Percentiles rank a stretch among this genome's conserved stretches.
Evolutionary conservation across 129 eudicot species (phyloP).

Genomic region (Gnaphalium uliginosum): DNA sequence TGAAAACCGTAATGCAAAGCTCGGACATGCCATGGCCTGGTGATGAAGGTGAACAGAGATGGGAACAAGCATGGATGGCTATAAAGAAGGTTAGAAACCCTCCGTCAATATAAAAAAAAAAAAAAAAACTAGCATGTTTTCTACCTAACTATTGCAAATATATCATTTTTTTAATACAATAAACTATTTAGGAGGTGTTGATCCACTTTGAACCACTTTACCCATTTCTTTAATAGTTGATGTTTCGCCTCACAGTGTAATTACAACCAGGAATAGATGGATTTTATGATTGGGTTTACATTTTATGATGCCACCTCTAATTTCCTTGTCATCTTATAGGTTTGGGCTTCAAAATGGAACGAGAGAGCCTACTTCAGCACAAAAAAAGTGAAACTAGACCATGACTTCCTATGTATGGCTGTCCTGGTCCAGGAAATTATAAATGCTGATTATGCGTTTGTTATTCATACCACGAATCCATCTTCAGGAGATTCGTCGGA

Average conservation of each 20-base stretch:
- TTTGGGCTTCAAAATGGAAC: slow-evolving; percentile 99
- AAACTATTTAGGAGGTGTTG: no score
- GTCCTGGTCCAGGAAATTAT: slow-evolving; percentile 94
- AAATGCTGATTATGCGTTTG: slow-evolving; percentile 98
- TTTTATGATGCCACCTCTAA: not conserved
- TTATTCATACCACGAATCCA: slow-evolving; percentile 96
- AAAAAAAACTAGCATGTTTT: slow-evolving; percentile 1
- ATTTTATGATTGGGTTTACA: not conserved
- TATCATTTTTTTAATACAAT: no score
- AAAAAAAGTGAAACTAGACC: slow-evolving; percentile 83
- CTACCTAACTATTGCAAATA: no score
- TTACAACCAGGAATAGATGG: not conserved
- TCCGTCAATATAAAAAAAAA: slow-evolving; percentile 7
- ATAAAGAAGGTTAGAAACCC: slow-evolving; percentile 74
- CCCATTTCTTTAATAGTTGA: not conserved
- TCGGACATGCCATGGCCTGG: slow-evolving; percentile 99
- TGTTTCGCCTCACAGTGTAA: not conserved
- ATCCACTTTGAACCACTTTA: not conserved
- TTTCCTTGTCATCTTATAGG: slow-evolving; percentile 41
- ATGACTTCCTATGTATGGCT: slow-evolving; percentile 94
- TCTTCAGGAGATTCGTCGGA: slow-evolving; percentile 91
- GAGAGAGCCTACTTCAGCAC: slow-evolving; percentile 99
- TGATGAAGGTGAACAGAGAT: slow-evolving; percentile 83
- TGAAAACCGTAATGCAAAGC: slow-evolving; percentile 67
- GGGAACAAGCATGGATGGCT: slow-evolving; percentile 98